Evolutionary conservation across 805 yeast genomes (phyloP), one percentile per base, ranked within the genome.

Genomic region (Candida anglica): DNA sequence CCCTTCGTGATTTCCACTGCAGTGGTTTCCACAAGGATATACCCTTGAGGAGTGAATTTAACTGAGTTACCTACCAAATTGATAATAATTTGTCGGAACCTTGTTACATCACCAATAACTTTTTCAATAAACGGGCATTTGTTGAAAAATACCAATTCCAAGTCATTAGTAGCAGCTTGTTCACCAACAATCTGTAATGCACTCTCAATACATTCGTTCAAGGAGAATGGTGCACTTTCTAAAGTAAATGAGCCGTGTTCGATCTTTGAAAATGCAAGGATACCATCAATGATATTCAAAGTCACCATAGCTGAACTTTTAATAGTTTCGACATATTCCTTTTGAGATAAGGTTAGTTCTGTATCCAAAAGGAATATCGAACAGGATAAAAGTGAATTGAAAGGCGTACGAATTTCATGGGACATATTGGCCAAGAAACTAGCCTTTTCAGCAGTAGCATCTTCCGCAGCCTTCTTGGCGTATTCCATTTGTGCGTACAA

Each of bases 401-500:
- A 73, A 1, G 79, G 79, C 2, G 79, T 73, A 32, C 79, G 53
- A 31, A 73, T 73, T 42, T 73, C 79, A 46, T 66, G 72, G 11
- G 62, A 56, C 62, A 56, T 73, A 40, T 73, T 74, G 15, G 67
- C 67, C 37, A 73, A 47, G 46, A 73, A 73, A 33, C 73, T 71
- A 3, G 78, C 74, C 51, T 72, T 73, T 45, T 71, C 76, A 4
- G 72, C 71, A 1, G 76, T 71, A 3, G 77, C 77, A 33, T 69
- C 75, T 39, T 71, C 77, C 1, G 77, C 77, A 2, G 61, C 56
- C 28, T 50, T 42, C 32, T 60, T 60, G 6, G 67, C 66, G 8
- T 65, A 36, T 42, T 69, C 71, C 67, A 75, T 69, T 42, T 71
- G 73, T 8, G 57, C 46, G 44, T 71, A 73, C 13, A 74, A 50